phyloP scores from a whole-genome alignment of 371 early-diverging fungal species.

The Smittium mucronatum region DNA sequence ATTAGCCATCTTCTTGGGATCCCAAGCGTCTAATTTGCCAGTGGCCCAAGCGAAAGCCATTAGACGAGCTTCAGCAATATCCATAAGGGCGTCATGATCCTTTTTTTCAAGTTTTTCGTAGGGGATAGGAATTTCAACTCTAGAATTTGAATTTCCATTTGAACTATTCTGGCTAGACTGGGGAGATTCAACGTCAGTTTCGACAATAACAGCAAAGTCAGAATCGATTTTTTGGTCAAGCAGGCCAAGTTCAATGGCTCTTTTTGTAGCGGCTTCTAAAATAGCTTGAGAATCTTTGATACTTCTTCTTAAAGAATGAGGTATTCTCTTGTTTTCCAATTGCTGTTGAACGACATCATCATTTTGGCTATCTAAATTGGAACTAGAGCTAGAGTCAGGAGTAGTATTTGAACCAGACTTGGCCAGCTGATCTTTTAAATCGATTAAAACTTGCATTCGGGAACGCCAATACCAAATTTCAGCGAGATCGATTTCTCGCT shows the following conservation, averaged over 20 bases:
- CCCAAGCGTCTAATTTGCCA: conserved; percentile 33
- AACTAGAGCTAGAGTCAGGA: background rate
- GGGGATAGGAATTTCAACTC: conserved; percentile 15
- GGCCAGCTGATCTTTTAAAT: conserved; percentile 23
- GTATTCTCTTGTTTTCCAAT: conserved; percentile 26
- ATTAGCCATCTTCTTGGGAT: conserved; percentile 26
- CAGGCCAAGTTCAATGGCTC: conserved; percentile 28
- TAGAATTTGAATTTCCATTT: conserved; percentile 17
- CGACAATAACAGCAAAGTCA: conserved; percentile 36
- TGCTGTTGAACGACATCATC: conserved; percentile 15
- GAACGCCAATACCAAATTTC: conserved; percentile 48
- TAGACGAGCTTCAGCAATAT: conserved; percentile 39
- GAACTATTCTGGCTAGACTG: conserved; percentile 27
- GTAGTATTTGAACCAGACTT: background rate
- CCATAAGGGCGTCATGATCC: conserved; percentile 28
- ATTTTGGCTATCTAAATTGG: conserved; percentile 24
- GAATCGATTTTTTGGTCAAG: conserved; percentile 20
- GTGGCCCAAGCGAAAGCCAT: conserved; percentile 38
- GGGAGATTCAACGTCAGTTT: conserved; percentile 8
- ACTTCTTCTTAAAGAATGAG: conserved; percentile 28
- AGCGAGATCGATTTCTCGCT: conserved; percentile 28
- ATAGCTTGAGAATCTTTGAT: conserved; percentile 32
- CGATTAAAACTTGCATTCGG: conserved; percentile 36
- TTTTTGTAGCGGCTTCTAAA: conserved; percentile 31
- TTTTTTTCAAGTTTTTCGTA: conserved; percentile 32